Evolutionary conservation across 306 rosid genomes (phyloP), one percentile per base, ranked within the genome.

Genomic region (Citrullus amarus): DNA sequence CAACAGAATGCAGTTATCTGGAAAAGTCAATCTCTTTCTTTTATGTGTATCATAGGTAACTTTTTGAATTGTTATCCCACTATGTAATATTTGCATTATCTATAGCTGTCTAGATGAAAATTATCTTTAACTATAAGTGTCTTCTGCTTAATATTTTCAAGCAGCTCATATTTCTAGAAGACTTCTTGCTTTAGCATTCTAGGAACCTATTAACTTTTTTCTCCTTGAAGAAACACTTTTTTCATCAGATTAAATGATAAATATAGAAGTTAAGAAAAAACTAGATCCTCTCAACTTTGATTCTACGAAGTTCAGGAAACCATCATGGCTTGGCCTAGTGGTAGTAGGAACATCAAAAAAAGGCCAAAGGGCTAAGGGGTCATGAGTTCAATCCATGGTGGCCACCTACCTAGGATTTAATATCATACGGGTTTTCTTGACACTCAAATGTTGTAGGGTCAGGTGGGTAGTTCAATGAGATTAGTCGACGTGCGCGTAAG

Each of bases 41-140:
- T 83, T 95, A 92, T 88, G 86, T 95, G 85, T 95, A 95, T 88
- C 88, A 92, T 13, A 93, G 97, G 98, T 91, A 88, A 79, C 80
- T 75, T 53, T 77, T 84, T 46, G 22, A 20, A 43, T 44, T 14
- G 28, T 13, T 14, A 44, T 44, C 0, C 50, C 50, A 44, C 50
- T 44, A 41, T 41, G 50, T 44, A 44, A 44, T 44, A 9, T 44
- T 44, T 44, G 15, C 50, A 65, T 65, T 38, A 70, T 70, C 76
- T 70, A 8, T 12, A 70, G 39, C 22, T 46, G n/a, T 46, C 41
- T 46, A 22, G 25, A 9, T 44, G 50, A 44, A 70, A 46, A 20
- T 12, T 70, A 20, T 44, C 75, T 41, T n/a, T 20, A 1, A 10
- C n/a, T 43, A 69, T 16, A 39, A n/a, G 6, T 69, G 6, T 69